Base-by-base conservation (phyloP, 2,329 filamentous ascomycete genomes). In the Xylaria polymorpha region DNA sequence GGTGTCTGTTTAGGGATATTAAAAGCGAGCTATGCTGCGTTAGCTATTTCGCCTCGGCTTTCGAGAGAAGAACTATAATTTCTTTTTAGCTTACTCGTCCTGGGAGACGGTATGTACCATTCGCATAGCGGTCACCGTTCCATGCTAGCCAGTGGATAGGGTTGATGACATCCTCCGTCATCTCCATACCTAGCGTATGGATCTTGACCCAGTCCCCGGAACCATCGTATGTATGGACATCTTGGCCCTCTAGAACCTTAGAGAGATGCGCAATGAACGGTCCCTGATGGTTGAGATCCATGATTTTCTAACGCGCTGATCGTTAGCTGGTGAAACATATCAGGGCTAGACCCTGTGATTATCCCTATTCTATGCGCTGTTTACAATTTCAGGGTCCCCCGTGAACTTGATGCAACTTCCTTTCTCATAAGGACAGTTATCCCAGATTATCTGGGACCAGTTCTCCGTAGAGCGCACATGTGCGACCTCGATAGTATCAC, bases 121-220 rank as follows among this genome's bases (percentile, higher is more conserved):
- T 64, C 9, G 14, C 18, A 18, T 41, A 32, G 15, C 15, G 25
- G 12, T 53, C 35, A 7, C 22, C 63, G n/a, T 65, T 46, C 63
- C 63, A 65, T 8, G 63, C 44, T 15, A 60, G 15, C 55, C 46
- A 65, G 12, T 56, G 56, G 5, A 60, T 37, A 1, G 64, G 48
- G 1, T 29, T 4, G 7, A 20, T 5, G 3, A 20, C 2, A 9
- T 58, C 46, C 4, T 58, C 20, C 18, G 43, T 55, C n/a, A 53
- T 43, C 2, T 70, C 67, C 14, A 73, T 35, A 0, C 71, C 71
- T 4, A 72, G 20, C 2, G 70, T 61, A 35, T 71, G 67, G 7
- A 74, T 72, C 67, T 74, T 73, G 22, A 73, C 44, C 72, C 72
- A 74, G 8, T 71, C 71, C 8, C 72, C 72, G 1, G 61, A 56